phyloP scores from a whole-genome alignment of 805 yeast species.

The Yarrowia hollandica region DNA sequence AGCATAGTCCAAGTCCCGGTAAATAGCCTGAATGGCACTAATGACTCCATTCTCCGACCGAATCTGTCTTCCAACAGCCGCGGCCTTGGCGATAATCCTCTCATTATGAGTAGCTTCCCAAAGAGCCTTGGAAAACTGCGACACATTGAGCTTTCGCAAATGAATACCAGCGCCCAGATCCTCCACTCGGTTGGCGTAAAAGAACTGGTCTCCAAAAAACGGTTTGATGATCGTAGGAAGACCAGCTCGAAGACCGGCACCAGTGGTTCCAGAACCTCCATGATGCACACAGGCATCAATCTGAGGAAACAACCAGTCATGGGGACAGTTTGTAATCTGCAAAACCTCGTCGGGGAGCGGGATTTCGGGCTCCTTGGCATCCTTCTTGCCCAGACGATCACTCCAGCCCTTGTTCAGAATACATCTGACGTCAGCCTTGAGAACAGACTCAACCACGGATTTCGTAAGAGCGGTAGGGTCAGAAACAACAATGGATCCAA shows the following conservation, averaged over 20 bases:
- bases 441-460: constrained; percentile 77
- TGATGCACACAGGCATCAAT: constrained; percentile 96
- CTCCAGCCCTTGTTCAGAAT: constrained; percentile 95
- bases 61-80: constrained; percentile 60
- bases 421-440: constrained; percentile 79
- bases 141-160: constrained; percentile 64
- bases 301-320: constrained; percentile 89
- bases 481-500: constrained; percentile 90
- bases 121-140: constrained; percentile 65
- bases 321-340: constrained; percentile 75
- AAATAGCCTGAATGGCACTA: constrained; percentile 74
- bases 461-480: constrained; percentile 76
- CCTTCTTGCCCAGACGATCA: constrained; percentile 56
- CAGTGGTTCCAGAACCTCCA: constrained; percentile 97
- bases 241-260: constrained; percentile 84
- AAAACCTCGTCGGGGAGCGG: constrained; percentile 66
- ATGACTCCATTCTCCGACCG: constrained; percentile 76
- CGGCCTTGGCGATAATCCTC: constrained; percentile 68
- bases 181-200: constrained; percentile 82
- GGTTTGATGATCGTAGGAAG: constrained; percentile 90
- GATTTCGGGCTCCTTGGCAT: constrained; percentile 43
- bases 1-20: constrained; percentile 77
- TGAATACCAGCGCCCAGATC: constrained; percentile 84
- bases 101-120: constrained; percentile 65
- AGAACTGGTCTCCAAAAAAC: constrained; percentile 94